phyloP scores from a whole-genome alignment of 148 eudicot species.

The Amaranthus palmeri region DNA sequence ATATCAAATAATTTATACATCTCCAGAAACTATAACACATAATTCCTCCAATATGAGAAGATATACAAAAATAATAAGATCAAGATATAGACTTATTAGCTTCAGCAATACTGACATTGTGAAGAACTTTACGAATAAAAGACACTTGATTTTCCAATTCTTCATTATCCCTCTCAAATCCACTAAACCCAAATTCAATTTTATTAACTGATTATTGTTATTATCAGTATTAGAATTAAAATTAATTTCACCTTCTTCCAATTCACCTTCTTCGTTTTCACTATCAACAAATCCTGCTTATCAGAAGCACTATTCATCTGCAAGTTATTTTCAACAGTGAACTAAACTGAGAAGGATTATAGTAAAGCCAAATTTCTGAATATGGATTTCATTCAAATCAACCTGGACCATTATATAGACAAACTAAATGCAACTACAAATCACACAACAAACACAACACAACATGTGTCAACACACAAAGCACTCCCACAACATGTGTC shows the following conservation, averaged over 20 bases:
- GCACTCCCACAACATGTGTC: no score
- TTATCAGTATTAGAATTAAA: slow-evolving; percentile 37
- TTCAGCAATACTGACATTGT: slow-evolving; percentile 42
- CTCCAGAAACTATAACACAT: slow-evolving; percentile 11
- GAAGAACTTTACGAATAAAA: slow-evolving; percentile 51
- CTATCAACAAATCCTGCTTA: slow-evolving; percentile 7
- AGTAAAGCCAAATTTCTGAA: no score
- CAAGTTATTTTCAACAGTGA: no score
- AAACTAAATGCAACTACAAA: no score
- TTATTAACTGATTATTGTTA: not conserved
- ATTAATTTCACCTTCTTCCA: slow-evolving; percentile 90
- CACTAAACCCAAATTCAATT: slow-evolving; percentile 7
- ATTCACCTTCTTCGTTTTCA: slow-evolving; percentile 33
- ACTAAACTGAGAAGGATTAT: no score
- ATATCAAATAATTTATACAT: slow-evolving; percentile 54
- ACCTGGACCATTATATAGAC: no score
- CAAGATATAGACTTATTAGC: slow-evolving; percentile 39
- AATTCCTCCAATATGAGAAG: not conserved
- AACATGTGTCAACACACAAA: no score
- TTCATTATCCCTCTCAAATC: slow-evolving; percentile 29
- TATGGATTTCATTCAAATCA: no score
- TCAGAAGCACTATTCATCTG: no score
- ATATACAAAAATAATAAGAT: not conserved
- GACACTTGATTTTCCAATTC: slow-evolving; percentile 47
- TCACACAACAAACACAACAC: no score